Evolutionary conservation across 805 yeast species (phyloP).

Genomic region (Candida insectorum): DNA sequence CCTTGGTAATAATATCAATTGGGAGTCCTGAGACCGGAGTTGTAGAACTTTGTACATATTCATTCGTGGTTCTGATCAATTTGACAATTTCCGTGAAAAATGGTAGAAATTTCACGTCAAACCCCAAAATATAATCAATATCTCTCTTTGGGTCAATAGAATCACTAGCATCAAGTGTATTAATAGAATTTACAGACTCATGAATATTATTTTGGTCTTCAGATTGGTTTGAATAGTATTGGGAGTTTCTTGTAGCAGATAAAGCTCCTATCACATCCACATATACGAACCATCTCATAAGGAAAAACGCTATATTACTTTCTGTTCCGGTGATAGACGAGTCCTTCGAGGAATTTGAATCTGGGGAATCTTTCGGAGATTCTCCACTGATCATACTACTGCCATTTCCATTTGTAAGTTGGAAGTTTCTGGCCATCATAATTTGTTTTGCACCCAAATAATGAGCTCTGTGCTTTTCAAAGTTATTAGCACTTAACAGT

Average conservation of each 20-base stretch:
- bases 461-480: constrained; percentile 61
- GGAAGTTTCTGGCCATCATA: constrained; percentile 43
- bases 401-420: background rate
- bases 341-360: constrained; percentile 6
- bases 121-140: constrained; percentile 63
- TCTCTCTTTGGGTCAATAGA: constrained; percentile 29
- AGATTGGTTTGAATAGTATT: constrained; percentile 26
- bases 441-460: constrained; percentile 66
- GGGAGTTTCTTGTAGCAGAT: constrained; percentile 46
- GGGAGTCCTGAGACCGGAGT: too few relatives aligned
- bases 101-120: constrained; percentile 61
- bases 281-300: constrained; percentile 68
- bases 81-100: constrained; percentile 48
- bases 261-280: constrained; percentile 62
- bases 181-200: constrained; percentile 15
- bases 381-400: background rate
- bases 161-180: constrained; percentile 14
- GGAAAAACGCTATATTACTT: constrained; percentile 48
- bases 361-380: constrained; percentile 9
- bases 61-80: constrained; percentile 19
- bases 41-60: constrained; percentile 2
- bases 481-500: constrained; percentile 40
- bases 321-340: constrained; percentile 18
- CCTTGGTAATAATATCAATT: constrained; percentile 17
- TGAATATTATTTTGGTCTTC: constrained; percentile 11